These are phyloP conservation scores for Chlorociboria aeruginascens DNA, from an alignment of 495 filamentous ascomycete species.

Conservation along the genomic window DNA sequence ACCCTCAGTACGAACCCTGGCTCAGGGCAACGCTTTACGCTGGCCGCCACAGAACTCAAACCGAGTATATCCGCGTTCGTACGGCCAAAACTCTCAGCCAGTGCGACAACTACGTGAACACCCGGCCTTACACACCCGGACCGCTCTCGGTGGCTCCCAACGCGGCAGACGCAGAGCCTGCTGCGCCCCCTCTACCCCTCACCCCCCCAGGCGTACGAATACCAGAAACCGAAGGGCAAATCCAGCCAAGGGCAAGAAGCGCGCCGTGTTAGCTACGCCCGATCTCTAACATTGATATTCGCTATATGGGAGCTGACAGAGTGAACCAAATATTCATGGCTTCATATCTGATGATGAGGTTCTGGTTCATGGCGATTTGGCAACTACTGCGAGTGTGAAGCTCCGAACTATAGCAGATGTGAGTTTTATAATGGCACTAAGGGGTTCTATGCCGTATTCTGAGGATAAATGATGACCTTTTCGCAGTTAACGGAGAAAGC, in stretches of 20 bases:
- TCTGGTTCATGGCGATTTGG: constrained; percentile 11
- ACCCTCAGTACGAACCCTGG: no score
- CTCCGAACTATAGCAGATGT: constrained; percentile 24
- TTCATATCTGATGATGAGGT: constrained; percentile 28
- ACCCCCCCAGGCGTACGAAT: no score
- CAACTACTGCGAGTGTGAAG: constrained; percentile 21
- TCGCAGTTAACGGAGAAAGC: constrained; percentile 4
- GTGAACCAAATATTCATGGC: constrained; percentile 25
- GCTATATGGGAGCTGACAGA: constrained; percentile 23
- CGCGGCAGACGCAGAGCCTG: constrained; percentile 46
- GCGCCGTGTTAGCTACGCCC: constrained; percentile 40
- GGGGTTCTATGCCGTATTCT: constrained; percentile 15
- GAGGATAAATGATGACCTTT: constrained; percentile 14
- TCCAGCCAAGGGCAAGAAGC: no score
- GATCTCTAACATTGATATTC: constrained; percentile 22
- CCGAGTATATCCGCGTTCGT: no score
- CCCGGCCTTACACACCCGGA: no score
- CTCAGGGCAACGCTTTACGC: no score
- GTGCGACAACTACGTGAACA: no score
- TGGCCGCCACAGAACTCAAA: no score
- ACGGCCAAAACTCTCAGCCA: no score
- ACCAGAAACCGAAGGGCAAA: no score
- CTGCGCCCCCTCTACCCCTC: constrained; percentile 71
- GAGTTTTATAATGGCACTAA: constrained; percentile 26
- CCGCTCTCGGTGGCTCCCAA: constrained; percentile 53